phyloP scores from a whole-genome alignment of 2,329 filamentous ascomycete genomes.

The Iodosphaeria phyllophila region DNA sequence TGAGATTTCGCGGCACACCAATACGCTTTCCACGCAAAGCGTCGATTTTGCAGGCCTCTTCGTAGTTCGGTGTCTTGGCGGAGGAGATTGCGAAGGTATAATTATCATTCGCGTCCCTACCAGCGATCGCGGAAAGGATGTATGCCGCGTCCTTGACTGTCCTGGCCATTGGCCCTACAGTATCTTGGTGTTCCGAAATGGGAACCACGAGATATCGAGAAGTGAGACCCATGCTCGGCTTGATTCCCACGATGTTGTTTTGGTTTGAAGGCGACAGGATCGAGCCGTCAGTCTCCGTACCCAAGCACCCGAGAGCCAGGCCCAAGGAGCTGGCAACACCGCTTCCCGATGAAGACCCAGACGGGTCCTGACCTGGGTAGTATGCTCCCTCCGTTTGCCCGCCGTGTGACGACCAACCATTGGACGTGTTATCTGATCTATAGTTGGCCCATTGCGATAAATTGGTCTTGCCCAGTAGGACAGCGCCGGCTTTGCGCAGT shows the following conservation, averaged over 20 bases:
- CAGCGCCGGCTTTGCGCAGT: slow-evolving; percentile 37
- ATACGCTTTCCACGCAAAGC: slow-evolving; percentile 38
- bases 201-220: slow-evolving; percentile 45
- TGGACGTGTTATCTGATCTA: slow-evolving; percentile 33
- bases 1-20: slow-evolving; percentile 41
- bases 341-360: slow-evolving; percentile 41
- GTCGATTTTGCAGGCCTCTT: slow-evolving; percentile 32
- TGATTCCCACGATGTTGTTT: slow-evolving; percentile 48
- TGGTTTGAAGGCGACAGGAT: slow-evolving; percentile 32
- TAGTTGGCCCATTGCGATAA: slow-evolving; percentile 48
- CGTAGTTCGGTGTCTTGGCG: slow-evolving; percentile 36
- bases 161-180: slow-evolving; percentile 43
- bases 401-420: slow-evolving; percentile 46
- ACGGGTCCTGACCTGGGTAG: slow-evolving; percentile 39
- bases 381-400: slow-evolving; percentile 45
- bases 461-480: slow-evolving; percentile 49
- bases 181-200: slow-evolving; percentile 45
- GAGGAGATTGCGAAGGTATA: slow-evolving; percentile 43
- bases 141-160: slow-evolving; percentile 48
- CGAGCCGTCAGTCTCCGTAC: slow-evolving; percentile 44
- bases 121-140: slow-evolving; percentile 43
- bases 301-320: slow-evolving; percentile 36
- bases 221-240: slow-evolving; percentile 46
- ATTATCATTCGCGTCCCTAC: slow-evolving; percentile 40
- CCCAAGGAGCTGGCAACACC: slow-evolving; percentile 40